phyloP scores from a whole-genome alignment of 805 yeast species.

The Tetrapisispora taiwanensis region DNA sequence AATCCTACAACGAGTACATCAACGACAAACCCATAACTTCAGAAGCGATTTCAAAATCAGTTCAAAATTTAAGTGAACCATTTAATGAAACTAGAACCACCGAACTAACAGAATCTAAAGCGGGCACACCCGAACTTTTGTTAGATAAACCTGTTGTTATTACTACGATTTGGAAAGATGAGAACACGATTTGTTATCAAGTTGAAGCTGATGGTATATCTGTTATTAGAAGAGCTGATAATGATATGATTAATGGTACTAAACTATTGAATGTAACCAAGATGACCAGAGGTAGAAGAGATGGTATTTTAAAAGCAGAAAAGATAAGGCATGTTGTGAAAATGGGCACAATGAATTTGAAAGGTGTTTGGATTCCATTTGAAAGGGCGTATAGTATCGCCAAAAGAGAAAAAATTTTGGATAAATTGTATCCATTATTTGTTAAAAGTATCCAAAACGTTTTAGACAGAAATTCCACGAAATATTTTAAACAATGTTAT shows the following conservation, averaged over 20 bases:
- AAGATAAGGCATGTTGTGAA: constrained; percentile 71
- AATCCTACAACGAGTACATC: not conserved
- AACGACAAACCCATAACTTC: not conserved
- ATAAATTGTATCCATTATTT: constrained; percentile 55
- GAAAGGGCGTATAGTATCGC: constrained; percentile 78
- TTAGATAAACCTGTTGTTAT: constrained; percentile 44
- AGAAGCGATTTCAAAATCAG: not conserved
- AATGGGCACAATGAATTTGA: constrained; percentile 78
- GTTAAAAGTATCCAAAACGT: constrained; percentile 59
- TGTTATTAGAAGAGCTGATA: constrained; percentile 77
- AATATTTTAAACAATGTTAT: not conserved
- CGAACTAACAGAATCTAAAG: not conserved
- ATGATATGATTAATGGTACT: constrained; percentile 79
- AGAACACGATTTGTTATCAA: constrained; percentile 73
- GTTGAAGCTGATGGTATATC: constrained; percentile 74
- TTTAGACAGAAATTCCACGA: constrained; percentile 23
- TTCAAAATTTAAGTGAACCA: not conserved
- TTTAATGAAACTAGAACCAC: not conserved
- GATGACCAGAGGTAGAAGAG: constrained; percentile 81
- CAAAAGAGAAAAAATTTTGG: constrained; percentile 64
- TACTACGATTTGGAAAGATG: constrained; percentile 89
- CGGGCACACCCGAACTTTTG: not conserved
- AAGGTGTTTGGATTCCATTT: constrained; percentile 87
- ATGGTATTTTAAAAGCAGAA: constrained; percentile 72
- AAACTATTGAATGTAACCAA: constrained; percentile 74